phyloP scores from a whole-genome alignment of 1,139 yeast genomes.

The Komagataea norvegica region DNA sequence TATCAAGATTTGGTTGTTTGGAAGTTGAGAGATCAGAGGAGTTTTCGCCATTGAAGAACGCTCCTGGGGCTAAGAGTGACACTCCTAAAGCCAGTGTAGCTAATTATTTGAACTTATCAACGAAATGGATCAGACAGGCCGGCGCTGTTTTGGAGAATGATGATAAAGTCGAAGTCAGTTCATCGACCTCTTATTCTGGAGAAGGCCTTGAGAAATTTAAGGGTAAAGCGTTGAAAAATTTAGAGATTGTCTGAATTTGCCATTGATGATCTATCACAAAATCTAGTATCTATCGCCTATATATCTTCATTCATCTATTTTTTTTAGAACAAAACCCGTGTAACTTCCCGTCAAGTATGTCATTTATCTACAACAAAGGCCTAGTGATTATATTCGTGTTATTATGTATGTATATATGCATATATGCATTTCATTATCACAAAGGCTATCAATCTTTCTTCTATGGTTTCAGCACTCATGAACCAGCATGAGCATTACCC shows the following conservation, averaged over 20 bases:
- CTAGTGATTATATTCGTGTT: no score
- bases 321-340: no score
- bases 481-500: conserved; percentile 4
- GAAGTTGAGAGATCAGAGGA: conserved; percentile 85
- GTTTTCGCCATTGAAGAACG: conserved; percentile 93
- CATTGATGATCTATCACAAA: no score
- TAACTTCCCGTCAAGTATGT: no score
- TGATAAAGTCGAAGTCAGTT: conserved; percentile 70
- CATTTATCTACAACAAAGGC: no score
- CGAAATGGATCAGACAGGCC: conserved; percentile 66
- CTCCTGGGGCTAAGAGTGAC: conserved; percentile 74
- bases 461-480: conserved; percentile 5
- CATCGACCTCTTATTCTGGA: conserved; percentile 74
- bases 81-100: conserved; percentile 78
- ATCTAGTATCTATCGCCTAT: not conserved
- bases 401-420: not conserved
- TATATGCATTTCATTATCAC: not conserved
- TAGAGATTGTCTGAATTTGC: conserved; percentile 18
- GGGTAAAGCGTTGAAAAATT: conserved; percentile 44
- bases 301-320: not conserved
- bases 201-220: conserved; percentile 67
- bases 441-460: not conserved
- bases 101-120: conserved; percentile 63
- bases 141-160: conserved; percentile 55
- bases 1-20: conserved; percentile 80